These are phyloP conservation scores for Eucalyptus albens DNA, from an alignment of 345 rosid species.

Conservation along the genomic window DNA sequence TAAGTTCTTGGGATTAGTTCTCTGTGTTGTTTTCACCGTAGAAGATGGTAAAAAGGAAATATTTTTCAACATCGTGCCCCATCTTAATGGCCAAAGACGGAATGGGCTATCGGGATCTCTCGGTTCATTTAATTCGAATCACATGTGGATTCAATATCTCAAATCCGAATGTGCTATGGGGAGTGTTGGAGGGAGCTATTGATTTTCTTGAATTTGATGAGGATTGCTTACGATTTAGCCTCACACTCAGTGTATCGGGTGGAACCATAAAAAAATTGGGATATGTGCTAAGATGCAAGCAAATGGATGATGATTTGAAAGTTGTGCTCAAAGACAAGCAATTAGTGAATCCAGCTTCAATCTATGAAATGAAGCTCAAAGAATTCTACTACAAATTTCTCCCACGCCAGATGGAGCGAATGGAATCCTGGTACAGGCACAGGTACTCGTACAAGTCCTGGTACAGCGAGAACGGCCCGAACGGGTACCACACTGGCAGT, in stretches of 20 bases:
- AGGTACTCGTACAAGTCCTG: too few relatives aligned
- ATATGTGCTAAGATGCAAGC: background rate
- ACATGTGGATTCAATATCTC: background rate
- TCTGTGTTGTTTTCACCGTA: background rate
- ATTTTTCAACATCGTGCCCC: background rate
- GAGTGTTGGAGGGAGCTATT: background rate
- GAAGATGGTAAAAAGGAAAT: background rate
- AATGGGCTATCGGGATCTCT: background rate
- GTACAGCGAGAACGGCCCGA: too few relatives aligned
- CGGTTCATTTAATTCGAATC: background rate
- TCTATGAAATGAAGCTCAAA: background rate
- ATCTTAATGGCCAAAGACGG: background rate
- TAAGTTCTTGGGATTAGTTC: background rate
- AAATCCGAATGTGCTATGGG: background rate
- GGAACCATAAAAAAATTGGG: background rate
- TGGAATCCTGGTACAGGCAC: too few relatives aligned
- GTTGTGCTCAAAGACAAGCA: background rate
- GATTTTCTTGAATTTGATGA: background rate
- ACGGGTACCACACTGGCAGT: too few relatives aligned
- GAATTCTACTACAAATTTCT: background rate
- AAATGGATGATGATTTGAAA: background rate
- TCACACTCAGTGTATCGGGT: background rate
- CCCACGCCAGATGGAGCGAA: too few relatives aligned
- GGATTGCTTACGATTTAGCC: background rate
- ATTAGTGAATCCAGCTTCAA: background rate